Conservation (phyloP, 345 rosid genomes). For the Hypericum androsaemum region DNA sequence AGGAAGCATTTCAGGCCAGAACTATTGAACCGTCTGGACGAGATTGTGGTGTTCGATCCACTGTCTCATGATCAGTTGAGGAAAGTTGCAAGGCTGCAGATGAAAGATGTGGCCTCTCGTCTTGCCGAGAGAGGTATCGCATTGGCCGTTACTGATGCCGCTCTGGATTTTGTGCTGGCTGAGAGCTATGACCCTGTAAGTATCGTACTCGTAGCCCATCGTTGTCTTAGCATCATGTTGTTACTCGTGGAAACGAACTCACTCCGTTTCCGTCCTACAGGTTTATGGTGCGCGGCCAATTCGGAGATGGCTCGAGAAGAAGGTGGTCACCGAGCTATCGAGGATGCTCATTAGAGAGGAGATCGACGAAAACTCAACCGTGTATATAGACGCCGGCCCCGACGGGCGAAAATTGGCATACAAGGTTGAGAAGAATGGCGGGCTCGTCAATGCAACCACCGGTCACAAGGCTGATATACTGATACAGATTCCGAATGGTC, state of each 20-base stretch:
- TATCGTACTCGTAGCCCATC: not conserved
- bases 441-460: slow-evolving; percentile 59
- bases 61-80: slow-evolving; percentile 80
- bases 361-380: slow-evolving; percentile 77
- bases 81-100: slow-evolving; percentile 67
- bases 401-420: slow-evolving; percentile 35
- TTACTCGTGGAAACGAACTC: not conserved
- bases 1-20: slow-evolving; percentile 81
- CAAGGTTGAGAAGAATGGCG: slow-evolving; percentile 65
- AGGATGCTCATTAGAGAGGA: slow-evolving; percentile 78
- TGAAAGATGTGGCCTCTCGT: slow-evolving; percentile 74
- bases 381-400: slow-evolving; percentile 53
- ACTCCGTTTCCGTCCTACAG: slow-evolving; percentile 20
- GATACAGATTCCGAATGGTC: slow-evolving; percentile 44
- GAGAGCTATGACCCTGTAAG: slow-evolving; percentile 91
- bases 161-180: slow-evolving; percentile 51
- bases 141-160: slow-evolving; percentile 71
- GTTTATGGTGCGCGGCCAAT: slow-evolving; percentile 89
- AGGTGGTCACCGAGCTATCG: slow-evolving; percentile 79
- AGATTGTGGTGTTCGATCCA: slow-evolving; percentile 84
- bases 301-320: slow-evolving; percentile 91
- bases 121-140: slow-evolving; percentile 88
- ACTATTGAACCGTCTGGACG: slow-evolving; percentile 76
- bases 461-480: slow-evolving; percentile 62
- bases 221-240: not conserved